Conservation (phyloP, 495 filamentous ascomycete species). For the Hypoxylon lenormandii region DNA sequence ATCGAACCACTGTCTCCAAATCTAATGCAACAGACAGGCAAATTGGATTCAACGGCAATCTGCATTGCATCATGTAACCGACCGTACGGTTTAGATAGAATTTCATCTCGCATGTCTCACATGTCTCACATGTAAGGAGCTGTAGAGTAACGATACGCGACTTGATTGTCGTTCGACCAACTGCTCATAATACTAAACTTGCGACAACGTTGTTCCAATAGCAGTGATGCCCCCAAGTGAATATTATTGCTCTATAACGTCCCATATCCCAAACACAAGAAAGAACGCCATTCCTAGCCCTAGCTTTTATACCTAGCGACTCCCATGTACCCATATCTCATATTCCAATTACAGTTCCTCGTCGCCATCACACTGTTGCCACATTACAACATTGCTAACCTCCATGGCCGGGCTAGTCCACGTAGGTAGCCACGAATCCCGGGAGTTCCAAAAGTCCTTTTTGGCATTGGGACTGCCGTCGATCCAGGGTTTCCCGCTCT, state of each 20-base stretch:
- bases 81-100: neutral
- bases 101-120: no score
- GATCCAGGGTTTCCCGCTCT: conserved; percentile 81
- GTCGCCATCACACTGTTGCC: conserved; percentile 75
- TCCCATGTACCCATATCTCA: neutral
- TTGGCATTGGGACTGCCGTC: conserved; percentile 72
- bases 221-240: no score
- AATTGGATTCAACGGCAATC: no score
- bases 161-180: no score
- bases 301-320: neutral
- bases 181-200: no score
- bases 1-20: no score
- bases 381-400: conserved; percentile 80
- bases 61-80: conserved; percentile 1
- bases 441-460: conserved; percentile 78
- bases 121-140: no score
- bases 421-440: conserved; percentile 76
- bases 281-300: conserved; percentile 2
- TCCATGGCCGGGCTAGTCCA: conserved; percentile 78
- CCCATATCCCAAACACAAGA: conserved; percentile 7
- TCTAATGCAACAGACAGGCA: no score
- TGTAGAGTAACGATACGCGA: no score
- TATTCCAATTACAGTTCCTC: conserved; percentile 55
- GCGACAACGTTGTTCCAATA: no score
- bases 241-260: no score